Evolutionary conservation across 2,329 filamentous ascomycete species (phyloP).

Genomic region (Sporothrix pallida): DNA sequence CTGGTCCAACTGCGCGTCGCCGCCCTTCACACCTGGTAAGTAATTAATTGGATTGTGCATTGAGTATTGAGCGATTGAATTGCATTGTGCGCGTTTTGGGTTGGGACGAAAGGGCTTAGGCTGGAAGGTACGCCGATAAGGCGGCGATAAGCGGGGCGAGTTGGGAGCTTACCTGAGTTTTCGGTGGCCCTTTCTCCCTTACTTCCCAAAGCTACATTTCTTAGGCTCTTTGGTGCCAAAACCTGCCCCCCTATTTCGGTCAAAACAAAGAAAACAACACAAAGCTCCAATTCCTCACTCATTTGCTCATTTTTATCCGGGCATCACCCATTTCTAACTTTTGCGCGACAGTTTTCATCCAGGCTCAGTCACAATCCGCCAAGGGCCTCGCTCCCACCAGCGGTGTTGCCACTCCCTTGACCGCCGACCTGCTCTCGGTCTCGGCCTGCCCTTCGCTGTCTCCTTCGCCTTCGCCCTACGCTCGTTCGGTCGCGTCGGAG

Average conservation of each 20-base stretch:
- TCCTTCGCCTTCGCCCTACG: slow-evolving; percentile 81
- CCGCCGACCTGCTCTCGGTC: slow-evolving; percentile 70
- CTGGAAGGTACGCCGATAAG: neutral
- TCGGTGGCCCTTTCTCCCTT: slow-evolving; percentile 9
- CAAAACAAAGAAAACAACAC: slow-evolving; percentile 13
- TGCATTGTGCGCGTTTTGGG: slow-evolving; percentile 24
- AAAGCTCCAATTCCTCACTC: neutral
- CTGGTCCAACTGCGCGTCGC: slow-evolving; percentile 78
- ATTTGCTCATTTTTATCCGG: slow-evolving; percentile 13
- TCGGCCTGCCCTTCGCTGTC: slow-evolving; percentile 80
- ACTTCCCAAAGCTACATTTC: neutral
- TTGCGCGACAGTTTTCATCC: slow-evolving; percentile 53
- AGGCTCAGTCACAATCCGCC: slow-evolving; percentile 52
- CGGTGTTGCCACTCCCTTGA: slow-evolving; percentile 50
- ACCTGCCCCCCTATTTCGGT: slow-evolving; percentile 18
- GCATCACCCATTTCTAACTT: slow-evolving; percentile 28
- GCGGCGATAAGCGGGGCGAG: slow-evolving; percentile 24
- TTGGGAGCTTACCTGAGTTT: neutral
- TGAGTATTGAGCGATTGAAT: slow-evolving; percentile 23
- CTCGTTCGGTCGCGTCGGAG: slow-evolving; percentile 70
- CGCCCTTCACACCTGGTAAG: slow-evolving; percentile 90
- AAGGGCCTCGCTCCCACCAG: slow-evolving; percentile 45
- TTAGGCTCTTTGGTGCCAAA: neutral
- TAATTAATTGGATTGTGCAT: neutral
- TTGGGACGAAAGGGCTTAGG: neutral